Percentiles rank a stretch among this genome's conserved stretches.
phyloP scores from a whole-genome alignment of 2,329 filamentous ascomycete species.

The Diatrype stigma region DNA sequence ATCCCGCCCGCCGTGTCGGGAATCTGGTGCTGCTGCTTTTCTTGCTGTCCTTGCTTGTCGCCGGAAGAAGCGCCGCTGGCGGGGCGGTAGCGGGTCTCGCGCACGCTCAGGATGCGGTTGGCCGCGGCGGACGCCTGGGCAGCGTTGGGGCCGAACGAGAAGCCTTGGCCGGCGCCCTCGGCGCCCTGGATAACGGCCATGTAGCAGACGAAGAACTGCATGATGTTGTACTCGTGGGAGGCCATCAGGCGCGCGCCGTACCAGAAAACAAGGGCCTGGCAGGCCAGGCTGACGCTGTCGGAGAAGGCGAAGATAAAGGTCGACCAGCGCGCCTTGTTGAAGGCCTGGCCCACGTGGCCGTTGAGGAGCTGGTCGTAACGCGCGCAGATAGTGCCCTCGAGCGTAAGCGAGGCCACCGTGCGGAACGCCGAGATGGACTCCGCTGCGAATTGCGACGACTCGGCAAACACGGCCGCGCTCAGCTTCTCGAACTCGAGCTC shows the following conservation, averaged over 20 bases:
- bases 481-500: conserved; percentile 66
- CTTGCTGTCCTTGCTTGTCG: too few species aligned
- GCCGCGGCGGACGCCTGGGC: conserved; percentile 56
- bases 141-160: conserved; percentile 63
- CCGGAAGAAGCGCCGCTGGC: conserved; percentile 16
- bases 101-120: conserved; percentile 54
- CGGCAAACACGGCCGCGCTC: conserved; percentile 63
- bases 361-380: conserved; percentile 58
- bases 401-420: conserved; percentile 65
- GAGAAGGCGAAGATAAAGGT: conserved; percentile 66
- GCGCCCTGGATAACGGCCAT: conserved; percentile 65
- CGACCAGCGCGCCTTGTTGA: conserved; percentile 56
- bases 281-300: conserved; percentile 60
- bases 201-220: conserved; percentile 54
- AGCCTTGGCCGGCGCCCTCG: conserved; percentile 62
- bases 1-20: conserved; percentile 46
- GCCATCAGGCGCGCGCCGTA: conserved; percentile 60
- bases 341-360: conserved; percentile 56
- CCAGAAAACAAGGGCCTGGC: conserved; percentile 63
- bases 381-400: conserved; percentile 61
- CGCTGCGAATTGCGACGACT: conserved; percentile 70
- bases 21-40: conserved; percentile 28
- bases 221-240: conserved; percentile 41
- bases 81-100: conserved; percentile 38
- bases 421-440: conserved; percentile 72